Percentiles rank a stretch among this genome's conserved stretches.
phyloP scores from a whole-genome alignment of 306 rosid genomes.

The Lathyrus aphaca region DNA sequence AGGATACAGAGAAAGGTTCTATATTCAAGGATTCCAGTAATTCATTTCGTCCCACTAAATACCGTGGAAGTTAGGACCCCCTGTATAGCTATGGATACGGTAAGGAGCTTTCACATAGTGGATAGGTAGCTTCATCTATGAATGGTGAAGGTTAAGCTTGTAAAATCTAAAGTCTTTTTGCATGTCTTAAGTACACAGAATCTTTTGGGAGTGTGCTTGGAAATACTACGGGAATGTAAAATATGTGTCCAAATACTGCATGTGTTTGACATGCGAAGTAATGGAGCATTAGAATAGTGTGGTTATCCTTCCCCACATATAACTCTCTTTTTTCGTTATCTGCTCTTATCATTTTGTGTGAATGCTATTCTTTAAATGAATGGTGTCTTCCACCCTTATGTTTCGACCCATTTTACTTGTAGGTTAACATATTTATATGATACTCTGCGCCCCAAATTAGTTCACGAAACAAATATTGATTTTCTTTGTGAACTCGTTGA shows the following conservation, averaged over 20 bases:
- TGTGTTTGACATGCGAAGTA: constrained; percentile 6
- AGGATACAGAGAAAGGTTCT: background rate
- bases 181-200: background rate
- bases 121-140: constrained; percentile 5
- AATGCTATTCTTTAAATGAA: constrained; percentile 12
- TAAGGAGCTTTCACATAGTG: constrained; percentile 21
- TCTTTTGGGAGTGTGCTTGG: constrained; percentile 20
- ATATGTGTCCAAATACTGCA: background rate
- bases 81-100: constrained; percentile 4
- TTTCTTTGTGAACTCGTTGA: constrained; percentile 95
- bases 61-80: constrained; percentile 17
- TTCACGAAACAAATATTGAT: constrained; percentile 93
- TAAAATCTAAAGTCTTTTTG: constrained; percentile 12
- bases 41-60: constrained; percentile 19
- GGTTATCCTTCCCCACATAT: constrained; percentile 29
- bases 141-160: constrained; percentile 7
- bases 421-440: constrained; percentile 91
- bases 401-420: constrained; percentile 45
- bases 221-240: constrained; percentile 27
- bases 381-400: constrained; percentile 25
- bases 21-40: constrained; percentile 23
- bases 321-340: constrained; percentile 12
- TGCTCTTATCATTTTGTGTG: constrained; percentile 16
- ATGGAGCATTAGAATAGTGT: constrained; percentile 10
- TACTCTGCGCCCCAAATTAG: constrained; percentile 90